Base-by-base conservation (phyloP, 805 yeast genomes). In the Hemisphaericaspora nanyangensis region DNA sequence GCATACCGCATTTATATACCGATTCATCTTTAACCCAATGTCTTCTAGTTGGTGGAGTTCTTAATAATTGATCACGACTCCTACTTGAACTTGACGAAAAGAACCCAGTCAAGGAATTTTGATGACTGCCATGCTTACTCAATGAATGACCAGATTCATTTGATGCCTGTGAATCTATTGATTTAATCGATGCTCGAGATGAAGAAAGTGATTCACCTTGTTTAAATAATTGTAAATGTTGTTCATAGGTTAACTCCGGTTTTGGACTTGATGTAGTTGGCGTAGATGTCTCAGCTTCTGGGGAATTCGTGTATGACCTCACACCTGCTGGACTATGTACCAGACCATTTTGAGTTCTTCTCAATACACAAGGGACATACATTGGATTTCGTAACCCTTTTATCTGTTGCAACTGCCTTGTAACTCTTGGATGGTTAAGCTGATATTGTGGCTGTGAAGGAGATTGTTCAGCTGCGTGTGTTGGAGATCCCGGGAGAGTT, bases 351-450 rank as follows among this genome's bases (percentile, higher is more conserved):
- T 39, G 39, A 42, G 70, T 48, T 86, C 49, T 74, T 19, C 74
- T 51, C 37, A 90, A 68, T 8, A 90, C 98, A 0, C 96, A 96
- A 0, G 98, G 98, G 0, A 85, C 72, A 53, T 88, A 90, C 67
- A 90, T 67, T 7, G 97, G 96, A 52, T 86, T 83, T 57, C 88
- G 77, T 46, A 88, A 90, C 34, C 82, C 83, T 41, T 80, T 79
- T 45, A 89, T 79, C 52, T 88, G 95, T 55, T 80, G 83, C 17
- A 82, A 57, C 42, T 66, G 66, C 34, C 59, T 51, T 15, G 33
- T 29, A 22, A 35, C 32, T 29, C 37, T 52, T 52, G 24, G 59
- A 44, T 26, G 43, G 51, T 42, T 24, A 49, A 50, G 36, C 26
- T 37, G 51, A 10, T 28, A 24, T 31, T 26, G 35, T 22, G 12